These are phyloP conservation scores for Cordyceps cateniannulata DNA, from an alignment of 2,329 filamentous ascomycete genomes.

Conservation along the genomic window DNA sequence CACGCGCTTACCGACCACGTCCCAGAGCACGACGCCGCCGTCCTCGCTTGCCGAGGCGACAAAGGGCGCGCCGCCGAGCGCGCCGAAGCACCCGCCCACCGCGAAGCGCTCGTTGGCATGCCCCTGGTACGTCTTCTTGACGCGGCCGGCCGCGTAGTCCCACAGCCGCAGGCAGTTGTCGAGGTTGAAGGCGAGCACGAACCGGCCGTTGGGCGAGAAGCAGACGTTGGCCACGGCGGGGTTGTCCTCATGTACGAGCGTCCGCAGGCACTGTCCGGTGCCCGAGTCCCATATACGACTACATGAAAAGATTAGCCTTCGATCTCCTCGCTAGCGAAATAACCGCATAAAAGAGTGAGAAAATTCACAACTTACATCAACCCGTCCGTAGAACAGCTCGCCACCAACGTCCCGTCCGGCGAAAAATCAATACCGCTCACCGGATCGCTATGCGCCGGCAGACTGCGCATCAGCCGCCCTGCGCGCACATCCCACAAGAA, in stretches of 20 bases:
- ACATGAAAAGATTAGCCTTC: neutral
- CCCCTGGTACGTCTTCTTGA: conserved; percentile 96
- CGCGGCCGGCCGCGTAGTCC: conserved; percentile 88
- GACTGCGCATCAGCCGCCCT: conserved; percentile 76
- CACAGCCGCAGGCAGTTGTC: conserved; percentile 87
- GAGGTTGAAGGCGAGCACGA: conserved; percentile 83
- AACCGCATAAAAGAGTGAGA: too few species aligned
- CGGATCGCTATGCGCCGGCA: conserved; percentile 92
- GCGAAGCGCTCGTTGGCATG: conserved; percentile 81
- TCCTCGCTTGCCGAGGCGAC: conserved; percentile 83
- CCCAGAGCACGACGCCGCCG: conserved; percentile 80
- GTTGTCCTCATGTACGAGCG: conserved; percentile 93
- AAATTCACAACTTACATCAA: conserved; percentile 56
- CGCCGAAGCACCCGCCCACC: conserved; percentile 77
- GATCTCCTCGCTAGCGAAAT: too few species aligned
- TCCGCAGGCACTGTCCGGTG: conserved; percentile 90
- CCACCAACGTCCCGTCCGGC: conserved; percentile 83
- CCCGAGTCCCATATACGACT: conserved; percentile 91
- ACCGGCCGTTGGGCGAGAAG: conserved; percentile 92
- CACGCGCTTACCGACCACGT: conserved; percentile 77
- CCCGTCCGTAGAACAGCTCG: conserved; percentile 86
- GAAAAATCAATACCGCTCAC: conserved; percentile 93
- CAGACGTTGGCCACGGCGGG: conserved; percentile 81
- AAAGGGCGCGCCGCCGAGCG: conserved; percentile 46
- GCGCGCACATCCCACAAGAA: conserved; percentile 95